phyloP scores from a whole-genome alignment of 768 basidiomycete species.

The Obba rivulosa region DNA sequence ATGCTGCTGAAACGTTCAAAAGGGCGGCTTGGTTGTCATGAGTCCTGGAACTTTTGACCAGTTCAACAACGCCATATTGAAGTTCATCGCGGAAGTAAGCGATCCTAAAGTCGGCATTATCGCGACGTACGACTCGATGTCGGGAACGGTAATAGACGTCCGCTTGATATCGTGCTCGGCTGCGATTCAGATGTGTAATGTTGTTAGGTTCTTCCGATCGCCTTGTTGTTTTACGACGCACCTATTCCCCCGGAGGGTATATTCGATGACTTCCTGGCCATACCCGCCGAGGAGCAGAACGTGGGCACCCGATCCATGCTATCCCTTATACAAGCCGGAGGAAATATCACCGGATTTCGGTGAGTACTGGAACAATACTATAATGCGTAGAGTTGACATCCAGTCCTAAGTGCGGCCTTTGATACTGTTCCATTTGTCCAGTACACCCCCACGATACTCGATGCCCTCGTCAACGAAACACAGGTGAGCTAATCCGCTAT shows the following conservation, averaged over 20 bases:
- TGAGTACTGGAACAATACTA: too few relatives aligned
- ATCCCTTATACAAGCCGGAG: constrained; percentile 26
- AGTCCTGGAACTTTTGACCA: constrained; percentile 12
- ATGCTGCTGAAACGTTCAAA: background rate
- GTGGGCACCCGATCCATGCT: constrained; percentile 31
- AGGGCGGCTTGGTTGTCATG: constrained; percentile 47
- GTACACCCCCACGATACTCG: constrained; percentile 29
- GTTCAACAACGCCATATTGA: constrained; percentile 32
- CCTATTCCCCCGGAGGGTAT: constrained; percentile 40
- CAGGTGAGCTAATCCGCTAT: constrained; percentile 15
- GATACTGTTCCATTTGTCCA: constrained; percentile 32
- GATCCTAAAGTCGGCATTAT: constrained; percentile 50
- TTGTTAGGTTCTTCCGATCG: constrained; percentile 12
- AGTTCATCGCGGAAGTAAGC: constrained; percentile 33
- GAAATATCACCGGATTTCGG: background rate
- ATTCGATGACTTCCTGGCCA: constrained; percentile 40
- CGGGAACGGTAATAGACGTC: constrained; percentile 36
- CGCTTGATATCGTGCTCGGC: too few relatives aligned
- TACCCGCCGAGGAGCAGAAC: constrained; percentile 31
- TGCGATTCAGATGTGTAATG: too few relatives aligned
- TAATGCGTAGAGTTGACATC: too few relatives aligned
- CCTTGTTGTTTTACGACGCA: constrained; percentile 53
- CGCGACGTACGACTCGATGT: constrained; percentile 36
- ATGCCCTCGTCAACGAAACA: constrained; percentile 38
- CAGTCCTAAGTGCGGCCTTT: constrained; percentile 15